These are phyloP conservation scores for Cyclotella sp. DNA, from an alignment of 108 stramenopile species.

Conservation along the genomic window DNA sequence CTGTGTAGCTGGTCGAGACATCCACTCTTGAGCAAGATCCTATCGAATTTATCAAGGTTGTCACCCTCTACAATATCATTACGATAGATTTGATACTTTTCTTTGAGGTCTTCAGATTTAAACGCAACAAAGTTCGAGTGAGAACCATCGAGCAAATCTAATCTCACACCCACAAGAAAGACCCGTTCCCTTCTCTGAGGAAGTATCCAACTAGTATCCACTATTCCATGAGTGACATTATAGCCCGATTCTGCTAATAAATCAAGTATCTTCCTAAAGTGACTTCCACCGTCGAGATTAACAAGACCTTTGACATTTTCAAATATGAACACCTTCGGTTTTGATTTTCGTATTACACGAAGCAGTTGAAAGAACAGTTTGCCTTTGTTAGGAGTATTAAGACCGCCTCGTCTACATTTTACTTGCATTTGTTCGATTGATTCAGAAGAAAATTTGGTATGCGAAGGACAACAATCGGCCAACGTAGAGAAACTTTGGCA, in stretches of 20 bases:
- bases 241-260: constrained; percentile 38
- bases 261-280: constrained; percentile 22
- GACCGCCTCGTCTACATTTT: constrained; percentile 9
- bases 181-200: constrained; percentile 37
- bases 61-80: constrained; percentile 7
- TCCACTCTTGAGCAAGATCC: background rate
- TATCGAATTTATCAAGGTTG: constrained; percentile 10
- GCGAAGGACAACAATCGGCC: constrained; percentile 23
- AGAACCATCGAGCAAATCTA: constrained; percentile 25
- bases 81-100: constrained; percentile 28
- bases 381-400: constrained; percentile 13
- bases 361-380: constrained; percentile 27
- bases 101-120: constrained; percentile 8
- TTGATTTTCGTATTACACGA: constrained; percentile 18
- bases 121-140: constrained; percentile 1
- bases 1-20: background rate
- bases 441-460: too few species aligned
- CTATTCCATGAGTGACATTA: constrained; percentile 16
- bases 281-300: constrained; percentile 18
- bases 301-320: constrained; percentile 41
- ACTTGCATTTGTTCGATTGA: too few species aligned
- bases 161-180: constrained; percentile 36
- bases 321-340: constrained; percentile 27
- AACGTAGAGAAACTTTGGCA: constrained; percentile 42
- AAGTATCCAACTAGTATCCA: constrained; percentile 22